Base-by-base conservation (phyloP, 2,329 filamentous ascomycete species). In the Trichoderma hamatum region DNA sequence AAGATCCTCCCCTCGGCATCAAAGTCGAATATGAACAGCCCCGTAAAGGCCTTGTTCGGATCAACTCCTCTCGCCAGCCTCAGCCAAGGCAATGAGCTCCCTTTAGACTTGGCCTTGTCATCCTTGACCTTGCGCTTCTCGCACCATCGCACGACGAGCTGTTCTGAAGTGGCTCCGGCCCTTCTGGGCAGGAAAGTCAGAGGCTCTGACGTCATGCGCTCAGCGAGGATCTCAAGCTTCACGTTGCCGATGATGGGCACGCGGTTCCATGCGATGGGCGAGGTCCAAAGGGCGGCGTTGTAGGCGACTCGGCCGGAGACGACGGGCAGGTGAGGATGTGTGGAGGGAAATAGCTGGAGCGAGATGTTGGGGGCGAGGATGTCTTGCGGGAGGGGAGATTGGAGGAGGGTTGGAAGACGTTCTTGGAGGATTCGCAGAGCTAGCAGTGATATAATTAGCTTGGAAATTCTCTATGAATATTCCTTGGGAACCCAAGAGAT, bases 1-100 rank as follows among this genome's bases (percentile, higher is more conserved):
- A 92, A 81, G 43, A 99, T 89, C 72, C 93, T 86, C 1, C 96
- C 96, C 74, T 97, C 87, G 58, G 89, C 85, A 76, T 98, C 96
- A 78, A 99, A 99, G 72, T 97, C 93, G 78, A 99, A 99, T 70
- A 97, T 90, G 80, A 98, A 99, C 13, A 98, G 80, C 0, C 96
- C 96, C 1, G 90, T 92, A 74, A 98, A 98, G 76, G 94, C 91
- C 75, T 92, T 90, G 70, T 87, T 87, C 61, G 88, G 86, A 68
- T 88, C 86, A 4, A 76, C 79, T 3, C 75, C 76, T 24, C 73
- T 72, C 5, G 72, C 72, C 34, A 79, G 76, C 21, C 75, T 74
- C 14, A 73, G 84, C 80, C 21, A 86, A 3, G 63, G 54, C 83
- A 62, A 87, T 74, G 76, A 81, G 71, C 74, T 46, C 81, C 82